Conservation (phyloP, 805 yeast species). For the Kazachstania taianensis region DNA sequence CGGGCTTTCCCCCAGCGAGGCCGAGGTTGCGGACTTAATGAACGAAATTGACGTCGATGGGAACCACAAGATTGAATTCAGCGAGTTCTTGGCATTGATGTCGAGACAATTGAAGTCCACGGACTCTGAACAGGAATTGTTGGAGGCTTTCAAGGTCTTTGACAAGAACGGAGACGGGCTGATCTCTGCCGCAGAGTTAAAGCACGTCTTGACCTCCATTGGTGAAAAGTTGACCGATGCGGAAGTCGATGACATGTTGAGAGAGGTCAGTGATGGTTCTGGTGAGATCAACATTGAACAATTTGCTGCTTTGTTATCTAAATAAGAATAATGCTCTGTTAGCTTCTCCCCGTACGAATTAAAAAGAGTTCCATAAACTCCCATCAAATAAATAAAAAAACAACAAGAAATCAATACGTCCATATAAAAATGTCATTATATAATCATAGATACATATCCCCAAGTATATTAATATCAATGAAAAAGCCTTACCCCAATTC, state of each 20-base stretch:
- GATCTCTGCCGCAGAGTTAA: conserved; percentile 90
- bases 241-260: conserved; percentile 94
- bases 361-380: too few relatives aligned
- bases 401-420: too few relatives aligned
- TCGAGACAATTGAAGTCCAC: conserved; percentile 91
- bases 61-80: conserved; percentile 79
- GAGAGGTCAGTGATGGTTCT: conserved; percentile 91
- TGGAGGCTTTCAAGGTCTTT: conserved; percentile 96
- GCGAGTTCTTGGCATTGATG: conserved; percentile 79
- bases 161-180: conserved; percentile 95
- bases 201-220: conserved; percentile 93
- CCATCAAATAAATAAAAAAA: too few relatives aligned
- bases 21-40: conserved; percentile 92
- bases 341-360: too few relatives aligned
- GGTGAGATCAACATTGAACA: conserved; percentile 97
- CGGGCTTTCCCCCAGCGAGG: conserved; percentile 94
- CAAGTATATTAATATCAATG: too few relatives aligned
- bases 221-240: conserved; percentile 95
- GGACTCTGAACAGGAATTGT: conserved; percentile 92
- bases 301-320: conserved; percentile 83
- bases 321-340: conserved; percentile 39
- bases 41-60: conserved; percentile 95
- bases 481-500: too few relatives aligned
- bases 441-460: too few relatives aligned
- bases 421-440: too few relatives aligned